A percentile compares a stretch with the other conserved stretches of the same genome.
These are phyloP conservation scores for Albizia julibrissin DNA, from an alignment of 306 rosid genomes.

Conservation along the genomic window DNA sequence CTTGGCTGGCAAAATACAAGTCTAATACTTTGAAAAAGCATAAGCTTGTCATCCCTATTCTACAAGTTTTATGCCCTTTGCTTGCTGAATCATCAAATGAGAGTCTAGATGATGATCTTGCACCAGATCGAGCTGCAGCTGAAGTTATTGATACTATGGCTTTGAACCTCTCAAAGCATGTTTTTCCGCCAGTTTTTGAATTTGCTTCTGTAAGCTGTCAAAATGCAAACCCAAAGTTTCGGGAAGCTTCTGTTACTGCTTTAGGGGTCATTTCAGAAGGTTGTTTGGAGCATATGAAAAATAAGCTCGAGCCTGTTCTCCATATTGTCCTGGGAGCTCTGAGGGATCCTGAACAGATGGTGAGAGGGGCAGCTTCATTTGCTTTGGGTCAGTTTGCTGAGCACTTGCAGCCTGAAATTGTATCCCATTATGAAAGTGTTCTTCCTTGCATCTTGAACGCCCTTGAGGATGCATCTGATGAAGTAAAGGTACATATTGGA, in stretches of 20 bases:
- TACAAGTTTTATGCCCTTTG: constrained; percentile 91
- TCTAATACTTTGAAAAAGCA: constrained; percentile 80
- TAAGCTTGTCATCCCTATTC: constrained; percentile 82
- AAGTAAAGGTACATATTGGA: constrained; percentile 77
- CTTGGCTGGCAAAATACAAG: constrained; percentile 97
- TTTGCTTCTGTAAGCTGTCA: constrained; percentile 86
- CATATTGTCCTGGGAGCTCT: constrained; percentile 88
- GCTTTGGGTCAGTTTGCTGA: constrained; percentile 99
- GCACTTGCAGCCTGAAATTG: constrained; percentile 92
- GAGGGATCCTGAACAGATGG: constrained; percentile 97
- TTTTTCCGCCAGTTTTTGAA: constrained; percentile 80
- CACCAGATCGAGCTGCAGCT: constrained; percentile 97
- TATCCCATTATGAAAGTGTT: constrained; percentile 92
- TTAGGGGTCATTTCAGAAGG: constrained; percentile 97
- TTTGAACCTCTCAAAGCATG: constrained; percentile 80
- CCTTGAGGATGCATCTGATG: constrained; percentile 91
- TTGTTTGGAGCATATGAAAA: constrained; percentile 85
- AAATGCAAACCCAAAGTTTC: constrained; percentile 86
- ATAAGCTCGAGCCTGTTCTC: constrained; percentile 85
- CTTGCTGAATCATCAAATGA: constrained; percentile 85
- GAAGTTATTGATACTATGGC: constrained; percentile 99
- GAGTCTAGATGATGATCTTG: constrained; percentile 92
- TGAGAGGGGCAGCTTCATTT: constrained; percentile 97
- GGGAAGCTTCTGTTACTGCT: constrained; percentile 97
- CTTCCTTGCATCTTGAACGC: constrained; percentile 95